Percentiles rank a stretch among this genome's conserved stretches.
phyloP scores from a whole-genome alignment of 225 moss, liverwort and hornwort genomes.

The Antitrichia curtipendula region DNA sequence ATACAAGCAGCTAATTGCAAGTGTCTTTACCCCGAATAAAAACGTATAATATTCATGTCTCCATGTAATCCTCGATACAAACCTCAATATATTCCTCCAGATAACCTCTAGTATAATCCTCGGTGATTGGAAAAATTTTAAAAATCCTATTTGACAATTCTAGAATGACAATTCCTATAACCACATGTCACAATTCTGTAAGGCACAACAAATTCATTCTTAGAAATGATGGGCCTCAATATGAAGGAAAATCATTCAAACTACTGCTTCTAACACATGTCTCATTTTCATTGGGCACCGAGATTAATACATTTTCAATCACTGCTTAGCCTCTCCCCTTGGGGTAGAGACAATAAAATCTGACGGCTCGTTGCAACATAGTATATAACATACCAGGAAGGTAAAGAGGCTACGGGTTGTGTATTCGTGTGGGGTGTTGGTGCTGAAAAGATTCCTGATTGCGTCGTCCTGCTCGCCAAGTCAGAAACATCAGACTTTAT shows the following conservation, averaged over 20 bases:
- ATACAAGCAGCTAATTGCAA: background rate
- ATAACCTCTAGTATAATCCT: background rate
- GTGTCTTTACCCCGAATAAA: background rate
- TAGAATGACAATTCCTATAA: background rate
- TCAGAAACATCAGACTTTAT: background rate
- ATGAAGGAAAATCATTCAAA: background rate
- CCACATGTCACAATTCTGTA: background rate
- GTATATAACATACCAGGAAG: conserved; percentile 56
- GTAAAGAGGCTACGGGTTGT: conserved; percentile 70
- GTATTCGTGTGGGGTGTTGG: conserved; percentile 82
- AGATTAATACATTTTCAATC: background rate
- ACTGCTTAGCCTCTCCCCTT: background rate
- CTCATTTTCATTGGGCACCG: background rate
- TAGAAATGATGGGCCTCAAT: background rate
- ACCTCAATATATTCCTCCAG: background rate
- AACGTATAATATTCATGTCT: background rate
- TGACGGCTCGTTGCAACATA: background rate
- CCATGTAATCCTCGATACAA: background rate
- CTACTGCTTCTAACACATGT: background rate
- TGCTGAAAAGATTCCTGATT: conserved; percentile 95
- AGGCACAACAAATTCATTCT: background rate
- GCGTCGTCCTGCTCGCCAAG: conserved; percentile 74
- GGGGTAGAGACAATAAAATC: background rate
- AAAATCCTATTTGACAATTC: background rate
- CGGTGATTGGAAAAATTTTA: background rate